Evolutionary conservation across 2,329 filamentous ascomycete genomes (phyloP).

Genomic region (Ceratocystis eucalypticola): DNA sequence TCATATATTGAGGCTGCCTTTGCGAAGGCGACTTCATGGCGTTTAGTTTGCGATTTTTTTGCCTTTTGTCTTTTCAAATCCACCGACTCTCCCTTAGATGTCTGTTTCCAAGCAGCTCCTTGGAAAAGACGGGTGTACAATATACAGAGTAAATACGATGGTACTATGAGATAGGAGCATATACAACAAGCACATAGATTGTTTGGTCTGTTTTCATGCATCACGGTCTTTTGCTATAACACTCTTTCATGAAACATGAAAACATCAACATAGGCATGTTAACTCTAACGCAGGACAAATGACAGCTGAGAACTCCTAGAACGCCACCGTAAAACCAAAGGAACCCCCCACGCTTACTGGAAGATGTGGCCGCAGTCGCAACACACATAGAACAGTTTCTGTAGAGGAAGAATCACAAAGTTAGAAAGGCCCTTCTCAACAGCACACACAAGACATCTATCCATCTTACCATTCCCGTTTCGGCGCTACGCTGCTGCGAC

Average conservation of each 20-base stretch:
- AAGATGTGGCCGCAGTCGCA: conserved; percentile 87
- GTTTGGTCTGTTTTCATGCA: too few species aligned
- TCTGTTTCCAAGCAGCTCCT: not conserved
- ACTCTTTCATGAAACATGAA: not conserved
- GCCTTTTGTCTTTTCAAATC: not conserved
- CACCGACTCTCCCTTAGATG: not conserved
- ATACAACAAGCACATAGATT: not conserved
- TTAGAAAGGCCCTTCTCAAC: not conserved
- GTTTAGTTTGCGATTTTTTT: conserved; percentile 3
- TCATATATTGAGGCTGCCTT: conserved; percentile 1
- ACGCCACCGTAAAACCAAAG: conserved; percentile 9
- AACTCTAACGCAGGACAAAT: not conserved
- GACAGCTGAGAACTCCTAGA: conserved; percentile 7
- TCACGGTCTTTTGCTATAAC: not conserved
- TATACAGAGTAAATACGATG: not conserved
- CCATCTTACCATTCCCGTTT: conserved; percentile 86
- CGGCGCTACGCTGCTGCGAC: conserved; percentile 89
- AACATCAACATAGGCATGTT: not conserved
- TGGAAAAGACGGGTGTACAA: not conserved
- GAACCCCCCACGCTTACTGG: conserved; percentile 29
- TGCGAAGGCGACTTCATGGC: not conserved
- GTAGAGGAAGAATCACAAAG: conserved; percentile 5
- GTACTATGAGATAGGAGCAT: not conserved
- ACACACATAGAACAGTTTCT: conserved; percentile 93
- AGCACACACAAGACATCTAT: not conserved